Conservation (phyloP, 116 monocot species). For the Dioscorea cayenensis region DNA sequence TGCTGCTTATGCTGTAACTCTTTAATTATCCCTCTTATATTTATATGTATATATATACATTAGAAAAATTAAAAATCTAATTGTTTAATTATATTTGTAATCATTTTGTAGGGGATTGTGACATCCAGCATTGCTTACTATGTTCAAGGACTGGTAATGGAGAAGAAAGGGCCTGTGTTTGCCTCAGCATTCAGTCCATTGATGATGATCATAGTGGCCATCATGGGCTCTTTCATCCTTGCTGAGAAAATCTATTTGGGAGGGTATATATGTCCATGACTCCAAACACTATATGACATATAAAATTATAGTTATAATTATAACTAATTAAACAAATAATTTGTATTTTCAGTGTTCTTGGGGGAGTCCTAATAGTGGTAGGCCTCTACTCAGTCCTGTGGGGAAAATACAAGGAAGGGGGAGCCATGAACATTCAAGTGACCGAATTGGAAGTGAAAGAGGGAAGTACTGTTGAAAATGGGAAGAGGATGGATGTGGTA, state of each 20-base stretch:
- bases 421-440: background rate
- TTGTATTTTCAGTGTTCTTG: constrained; percentile 32
- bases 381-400: constrained; percentile 51
- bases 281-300: too few relatives aligned
- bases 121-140: constrained; percentile 89
- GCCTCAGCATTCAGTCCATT: constrained; percentile 91
- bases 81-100: background rate
- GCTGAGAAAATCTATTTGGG: constrained; percentile 76
- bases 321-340: background rate
- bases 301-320: too few relatives aligned
- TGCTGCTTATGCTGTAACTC: constrained; percentile 33
- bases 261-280: constrained; percentile 25
- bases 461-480: too few relatives aligned
- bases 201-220: constrained; percentile 87
- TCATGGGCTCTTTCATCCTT: constrained; percentile 87
- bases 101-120: constrained; percentile 63
- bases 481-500: background rate
- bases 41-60: too few relatives aligned
- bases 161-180: constrained; percentile 77
- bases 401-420: constrained; percentile 41
- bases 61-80: too few relatives aligned
- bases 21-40: constrained; percentile 7
- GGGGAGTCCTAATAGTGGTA: constrained; percentile 32
- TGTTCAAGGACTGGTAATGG: constrained; percentile 84
- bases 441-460: background rate